A percentile compares a stretch with the other conserved stretches of the same genome.
Evolutionary conservation across 1,139 yeast species (phyloP).

Genomic region (Candida anutae): DNA sequence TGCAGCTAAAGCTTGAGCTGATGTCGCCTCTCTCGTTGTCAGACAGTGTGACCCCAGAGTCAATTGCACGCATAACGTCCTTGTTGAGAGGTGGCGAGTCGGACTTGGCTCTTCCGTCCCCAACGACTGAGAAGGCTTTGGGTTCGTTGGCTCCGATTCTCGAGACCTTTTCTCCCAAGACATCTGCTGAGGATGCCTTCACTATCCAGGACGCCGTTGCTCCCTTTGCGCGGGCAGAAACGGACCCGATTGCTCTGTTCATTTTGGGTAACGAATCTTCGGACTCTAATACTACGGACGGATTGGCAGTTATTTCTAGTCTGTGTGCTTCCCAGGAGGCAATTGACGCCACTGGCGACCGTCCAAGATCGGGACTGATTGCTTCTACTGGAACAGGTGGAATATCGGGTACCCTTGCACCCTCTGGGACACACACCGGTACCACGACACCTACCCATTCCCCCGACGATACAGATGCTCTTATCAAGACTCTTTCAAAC

Average conservation of each 20-base stretch:
- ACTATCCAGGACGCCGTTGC: background rate
- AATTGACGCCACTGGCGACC: background rate
- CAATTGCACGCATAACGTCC: too few relatives aligned
- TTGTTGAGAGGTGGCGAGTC: too few relatives aligned
- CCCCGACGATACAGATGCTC: slow-evolving; percentile 1
- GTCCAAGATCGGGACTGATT: background rate
- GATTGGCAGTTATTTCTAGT: background rate
- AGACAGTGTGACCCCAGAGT: slow-evolving; percentile 5
- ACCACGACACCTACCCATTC: too few relatives aligned
- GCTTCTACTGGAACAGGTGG: background rate
- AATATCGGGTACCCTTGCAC: background rate
- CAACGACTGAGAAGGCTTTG: slow-evolving; percentile 50
- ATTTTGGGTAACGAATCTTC: background rate
- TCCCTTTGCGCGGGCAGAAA: background rate
- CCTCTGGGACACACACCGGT: background rate
- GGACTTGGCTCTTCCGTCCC: slow-evolving; percentile 16
- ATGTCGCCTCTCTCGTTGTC: slow-evolving; percentile 27
- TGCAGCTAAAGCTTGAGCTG: slow-evolving; percentile 15
- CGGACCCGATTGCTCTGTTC: background rate
- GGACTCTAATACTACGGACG: background rate
- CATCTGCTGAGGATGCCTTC: slow-evolving; percentile 47
- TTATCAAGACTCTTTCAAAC: slow-evolving; percentile 33
- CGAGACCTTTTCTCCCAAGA: slow-evolving; percentile 64
- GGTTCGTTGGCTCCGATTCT: slow-evolving; percentile 75
- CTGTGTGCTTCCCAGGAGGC: background rate